Conservation (phyloP, 768 basidiomycete genomes). For the Mrakia gelida region DNA sequence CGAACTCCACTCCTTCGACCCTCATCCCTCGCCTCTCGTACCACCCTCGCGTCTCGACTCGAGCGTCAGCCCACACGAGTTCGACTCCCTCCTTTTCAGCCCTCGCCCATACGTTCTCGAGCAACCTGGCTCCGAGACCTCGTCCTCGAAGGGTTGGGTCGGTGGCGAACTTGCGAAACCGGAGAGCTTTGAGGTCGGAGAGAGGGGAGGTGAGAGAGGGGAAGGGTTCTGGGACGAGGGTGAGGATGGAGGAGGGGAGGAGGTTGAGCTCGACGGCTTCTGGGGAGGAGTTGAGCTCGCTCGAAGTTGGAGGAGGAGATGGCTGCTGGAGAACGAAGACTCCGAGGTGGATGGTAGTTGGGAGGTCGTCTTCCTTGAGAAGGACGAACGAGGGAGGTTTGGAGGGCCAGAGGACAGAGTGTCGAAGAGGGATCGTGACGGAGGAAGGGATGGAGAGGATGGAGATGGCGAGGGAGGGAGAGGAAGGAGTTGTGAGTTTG, state of each 20-base stretch:
- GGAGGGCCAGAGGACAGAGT: slow-evolving; percentile 11
- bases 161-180: slow-evolving; percentile 15
- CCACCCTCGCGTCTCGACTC: not conserved
- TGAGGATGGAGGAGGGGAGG: not conserved
- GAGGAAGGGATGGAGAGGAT: not conserved
- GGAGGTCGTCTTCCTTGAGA: not conserved
- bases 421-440: slow-evolving; percentile 5
- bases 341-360: slow-evolving; percentile 3
- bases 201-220: not conserved
- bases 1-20: not conserved
- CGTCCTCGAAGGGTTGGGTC: not conserved
- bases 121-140: not conserved
- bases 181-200: not conserved
- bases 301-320: not conserved
- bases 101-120: not conserved
- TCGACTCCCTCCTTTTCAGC: not conserved
- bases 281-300: not conserved
- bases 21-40: slow-evolving; percentile 9
- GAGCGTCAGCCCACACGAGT: not conserved
- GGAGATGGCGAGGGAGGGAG: not conserved
- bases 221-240: slow-evolving; percentile 9
- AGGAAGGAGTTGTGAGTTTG: too few relatives aligned
- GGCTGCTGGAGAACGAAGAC: not conserved
- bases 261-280: too few relatives aligned
- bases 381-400: slow-evolving; percentile 2